Base-by-base conservation (phyloP, 2,329 filamentous ascomycete genomes). In the Teratosphaeria zuluensis region DNA sequence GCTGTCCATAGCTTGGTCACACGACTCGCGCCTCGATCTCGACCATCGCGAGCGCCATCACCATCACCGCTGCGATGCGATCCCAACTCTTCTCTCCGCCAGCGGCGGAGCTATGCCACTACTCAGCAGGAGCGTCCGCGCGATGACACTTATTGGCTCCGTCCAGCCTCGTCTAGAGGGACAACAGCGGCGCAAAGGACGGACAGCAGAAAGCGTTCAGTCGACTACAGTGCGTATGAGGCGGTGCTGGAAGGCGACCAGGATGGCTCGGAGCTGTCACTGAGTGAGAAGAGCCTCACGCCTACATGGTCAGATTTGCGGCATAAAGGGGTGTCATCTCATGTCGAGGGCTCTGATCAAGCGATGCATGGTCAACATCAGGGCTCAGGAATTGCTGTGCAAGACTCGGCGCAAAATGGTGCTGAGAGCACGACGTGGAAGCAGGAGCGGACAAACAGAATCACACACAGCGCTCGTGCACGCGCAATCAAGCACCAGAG, bases 1-100 rank as follows among this genome's bases (percentile, higher is more conserved):
- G 60, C 55, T 56, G 52, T 55, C 24, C 54, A 32, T 61, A 61
- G 56, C 51, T 38, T 32, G n/a, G 57, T 38, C 11, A 28, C 33
- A n/a, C 57, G 53, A 7, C 52, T 46, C 24, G 21, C 51, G 19
- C 9, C 32, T 21, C 53, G 31, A 48, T n/a, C 16, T 21, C 42
- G 42, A 48, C 42, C 24, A 28, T 28, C 24, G 24, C 24, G 3
- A 14, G 28, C 11, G 19, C 52, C 42, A 28, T 3, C n/a, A 38
- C 32, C 12, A 8, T 32, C 32, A 55, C 19, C 31, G 31, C 33
- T 31, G 54, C 35, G 30, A 12, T 56, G 21, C 54, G 38, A 60
- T 53, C 32, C 42, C 58, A 55, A 12, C n/a, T 9, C 56, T 31
- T 4, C 52, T 48, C 7, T 42, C 33, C 31, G 56, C 31, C 4